Conservation (phyloP, 2,329 filamentous ascomycete species). For the Ophiocordyceps camponoti-saundersi region DNA sequence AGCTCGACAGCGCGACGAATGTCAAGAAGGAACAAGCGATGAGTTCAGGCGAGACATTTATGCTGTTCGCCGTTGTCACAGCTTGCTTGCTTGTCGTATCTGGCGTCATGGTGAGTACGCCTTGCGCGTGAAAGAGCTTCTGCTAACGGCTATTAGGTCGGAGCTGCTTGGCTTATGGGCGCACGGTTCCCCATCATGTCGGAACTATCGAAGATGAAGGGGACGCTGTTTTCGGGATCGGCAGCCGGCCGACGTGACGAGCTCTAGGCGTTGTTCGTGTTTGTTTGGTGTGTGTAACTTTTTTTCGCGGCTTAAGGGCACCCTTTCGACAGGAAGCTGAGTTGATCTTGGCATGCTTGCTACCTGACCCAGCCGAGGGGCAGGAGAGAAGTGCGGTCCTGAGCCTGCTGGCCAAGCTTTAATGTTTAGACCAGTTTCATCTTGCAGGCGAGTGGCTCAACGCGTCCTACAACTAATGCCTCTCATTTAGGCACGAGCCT, state of each 20-base stretch:
- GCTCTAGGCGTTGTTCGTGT: constrained; percentile 9
- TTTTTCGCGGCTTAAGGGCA: not conserved
- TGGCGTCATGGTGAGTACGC: constrained; percentile 50
- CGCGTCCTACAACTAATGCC: not conserved
- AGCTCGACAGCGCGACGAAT: constrained; percentile 20
- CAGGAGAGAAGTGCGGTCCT: too few species aligned
- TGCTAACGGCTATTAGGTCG: constrained; percentile 37
- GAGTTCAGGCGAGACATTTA: constrained; percentile 41
- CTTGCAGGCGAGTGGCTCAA: too few species aligned
- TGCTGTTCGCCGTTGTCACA: constrained; percentile 51
- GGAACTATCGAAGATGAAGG: constrained; percentile 11
- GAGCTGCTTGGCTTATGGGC: constrained; percentile 61
- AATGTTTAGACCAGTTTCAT: too few species aligned
- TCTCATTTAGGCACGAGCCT: too few species aligned
- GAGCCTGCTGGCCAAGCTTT: too few species aligned
- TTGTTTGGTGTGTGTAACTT: not conserved
- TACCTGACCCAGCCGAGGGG: too few species aligned
- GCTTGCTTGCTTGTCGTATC: constrained; percentile 56
- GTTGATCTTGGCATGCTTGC: too few species aligned
- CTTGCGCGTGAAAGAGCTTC: not conserved
- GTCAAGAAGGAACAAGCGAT: constrained; percentile 24
- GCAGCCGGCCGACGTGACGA: constrained; percentile 14
- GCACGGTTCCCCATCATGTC: constrained; percentile 52
- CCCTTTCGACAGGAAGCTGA: not conserved
- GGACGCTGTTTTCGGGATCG: constrained; percentile 7